phyloP scores from a whole-genome alignment of 768 basidiomycete genomes.

The Psilocybe sp. region DNA sequence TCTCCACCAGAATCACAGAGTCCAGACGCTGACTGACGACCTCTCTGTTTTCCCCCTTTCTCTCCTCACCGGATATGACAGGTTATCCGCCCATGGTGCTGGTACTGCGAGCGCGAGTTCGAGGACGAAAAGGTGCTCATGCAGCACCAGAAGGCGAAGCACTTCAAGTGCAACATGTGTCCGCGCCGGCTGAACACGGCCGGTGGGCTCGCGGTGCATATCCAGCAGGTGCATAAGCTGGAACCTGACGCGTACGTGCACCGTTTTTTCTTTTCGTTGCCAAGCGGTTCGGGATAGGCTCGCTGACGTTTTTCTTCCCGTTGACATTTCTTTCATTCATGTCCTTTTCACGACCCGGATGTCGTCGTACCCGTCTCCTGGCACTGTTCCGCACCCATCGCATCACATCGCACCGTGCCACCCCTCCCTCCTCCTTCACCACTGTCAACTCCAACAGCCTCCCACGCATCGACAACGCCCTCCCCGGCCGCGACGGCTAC shows the following conservation, averaged over 20 bases:
- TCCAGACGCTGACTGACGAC: no score
- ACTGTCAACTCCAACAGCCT: constrained; percentile 42
- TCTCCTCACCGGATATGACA: constrained; percentile 23
- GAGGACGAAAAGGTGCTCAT: constrained; percentile 99
- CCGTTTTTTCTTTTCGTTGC: no score
- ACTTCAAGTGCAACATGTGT: constrained; percentile 97
- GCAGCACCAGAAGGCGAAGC: constrained; percentile 99
- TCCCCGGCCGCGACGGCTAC: constrained; percentile 95
- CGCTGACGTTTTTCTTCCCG: background rate
- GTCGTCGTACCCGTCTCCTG: no score
- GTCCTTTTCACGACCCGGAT: no score
- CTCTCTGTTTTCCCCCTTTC: background rate
- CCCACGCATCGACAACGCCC: constrained; percentile 92
- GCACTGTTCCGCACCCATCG: no score
- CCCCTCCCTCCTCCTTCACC: no score
- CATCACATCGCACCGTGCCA: no score
- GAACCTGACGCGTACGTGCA: constrained; percentile 89
- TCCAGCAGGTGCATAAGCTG: constrained; percentile 99
- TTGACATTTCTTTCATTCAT: no score
- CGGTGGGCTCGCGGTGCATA: constrained; percentile 95
- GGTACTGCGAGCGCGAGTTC: constrained; percentile 99
- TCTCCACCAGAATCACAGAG: no score
- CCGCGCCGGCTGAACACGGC: constrained; percentile 95
- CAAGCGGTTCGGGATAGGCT: no score
- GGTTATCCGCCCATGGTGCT: constrained; percentile 93